These are phyloP conservation scores for Trifolium dubium DNA, from an alignment of 306 rosid genomes.

Conservation along the genomic window DNA sequence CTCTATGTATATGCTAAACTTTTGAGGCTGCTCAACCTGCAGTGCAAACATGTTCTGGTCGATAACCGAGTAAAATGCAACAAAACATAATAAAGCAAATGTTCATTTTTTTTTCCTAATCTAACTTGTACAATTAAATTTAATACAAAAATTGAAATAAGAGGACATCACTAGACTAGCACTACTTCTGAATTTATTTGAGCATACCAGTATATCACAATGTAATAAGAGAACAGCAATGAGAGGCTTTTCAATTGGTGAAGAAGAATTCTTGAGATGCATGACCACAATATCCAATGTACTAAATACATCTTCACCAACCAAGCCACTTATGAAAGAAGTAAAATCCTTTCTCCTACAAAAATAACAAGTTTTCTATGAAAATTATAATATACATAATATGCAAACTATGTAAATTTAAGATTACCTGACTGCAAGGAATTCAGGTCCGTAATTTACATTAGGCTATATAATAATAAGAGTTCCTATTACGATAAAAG, in stretches of 20 bases:
- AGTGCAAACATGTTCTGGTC: conserved; percentile 23
- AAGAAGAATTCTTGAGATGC: conserved; percentile 58
- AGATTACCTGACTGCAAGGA: too few relatives aligned
- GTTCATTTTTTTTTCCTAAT: too few relatives aligned
- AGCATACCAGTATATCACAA: conserved; percentile 58
- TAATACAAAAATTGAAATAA: too few relatives aligned
- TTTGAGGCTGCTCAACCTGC: conserved; percentile 64
- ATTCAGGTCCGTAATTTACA: neutral
- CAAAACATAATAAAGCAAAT: too few relatives aligned
- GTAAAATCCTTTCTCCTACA: conserved; percentile 71
- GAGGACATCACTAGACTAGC: too few relatives aligned
- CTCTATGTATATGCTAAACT: conserved; percentile 56
- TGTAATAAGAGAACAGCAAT: conserved; percentile 68
- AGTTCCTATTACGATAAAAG: neutral
- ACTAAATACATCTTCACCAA: conserved; percentile 50
- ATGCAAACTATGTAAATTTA: too few relatives aligned
- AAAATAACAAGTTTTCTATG: neutral
- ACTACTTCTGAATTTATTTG: neutral
- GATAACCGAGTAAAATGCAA: neutral
- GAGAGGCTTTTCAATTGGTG: conserved; percentile 59
- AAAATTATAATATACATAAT: conserved; percentile 21
- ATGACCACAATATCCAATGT: conserved; percentile 57
- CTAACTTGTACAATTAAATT: too few relatives aligned
- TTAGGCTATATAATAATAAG: neutral
- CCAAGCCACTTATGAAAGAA: conserved; percentile 58